Percentiles rank a stretch among this genome's conserved stretches.
phyloP scores from a whole-genome alignment of 1,284 basidiomycete species.

The Fomitiporia mediterranea region DNA sequence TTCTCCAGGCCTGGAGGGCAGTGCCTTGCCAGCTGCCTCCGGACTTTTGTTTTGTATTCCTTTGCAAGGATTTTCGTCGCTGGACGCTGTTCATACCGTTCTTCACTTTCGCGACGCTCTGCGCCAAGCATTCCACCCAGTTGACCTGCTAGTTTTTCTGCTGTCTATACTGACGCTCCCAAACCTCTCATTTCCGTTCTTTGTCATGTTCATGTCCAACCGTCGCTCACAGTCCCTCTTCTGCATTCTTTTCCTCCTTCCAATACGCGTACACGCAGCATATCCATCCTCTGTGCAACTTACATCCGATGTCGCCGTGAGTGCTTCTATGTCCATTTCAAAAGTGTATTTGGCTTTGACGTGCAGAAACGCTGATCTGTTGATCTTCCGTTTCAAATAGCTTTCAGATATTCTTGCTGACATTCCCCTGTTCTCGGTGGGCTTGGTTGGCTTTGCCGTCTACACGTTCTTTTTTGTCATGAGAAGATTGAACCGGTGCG shows the following conservation, averaged over 20 bases:
- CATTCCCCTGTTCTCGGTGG: slow-evolving; percentile 64
- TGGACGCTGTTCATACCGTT: slow-evolving; percentile 6
- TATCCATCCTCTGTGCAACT: slow-evolving; percentile 10
- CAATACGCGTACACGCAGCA: neutral
- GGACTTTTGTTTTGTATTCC: slow-evolving; percentile 2
- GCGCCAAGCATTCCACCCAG: slow-evolving; percentile 5
- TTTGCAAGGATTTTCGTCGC: slow-evolving; percentile 5
- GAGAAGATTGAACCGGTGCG: slow-evolving; percentile 51
- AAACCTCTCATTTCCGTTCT: slow-evolving; percentile 7
- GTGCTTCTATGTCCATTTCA: slow-evolving; percentile 1
- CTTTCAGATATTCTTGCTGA: slow-evolving; percentile 56
- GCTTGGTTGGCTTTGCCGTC: slow-evolving; percentile 60
- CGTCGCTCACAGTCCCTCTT: neutral
- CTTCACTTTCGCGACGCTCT: slow-evolving; percentile 1
- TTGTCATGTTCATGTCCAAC: slow-evolving; percentile 8
- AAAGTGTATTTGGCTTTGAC: neutral
- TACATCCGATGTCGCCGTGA: slow-evolving; percentile 21
- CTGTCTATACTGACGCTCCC: neutral
- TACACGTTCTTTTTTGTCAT: slow-evolving; percentile 57
- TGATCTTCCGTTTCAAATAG: slow-evolving; percentile 33
- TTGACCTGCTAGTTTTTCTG: neutral
- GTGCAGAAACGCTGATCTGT: slow-evolving; percentile 3
- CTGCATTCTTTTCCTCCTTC: neutral
- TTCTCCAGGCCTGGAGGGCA: slow-evolving; percentile 13
- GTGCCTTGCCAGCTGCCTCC: slow-evolving; percentile 16